Conservation (phyloP, 2,329 filamentous ascomycete genomes). For the Ascosphaera aggregata region DNA sequence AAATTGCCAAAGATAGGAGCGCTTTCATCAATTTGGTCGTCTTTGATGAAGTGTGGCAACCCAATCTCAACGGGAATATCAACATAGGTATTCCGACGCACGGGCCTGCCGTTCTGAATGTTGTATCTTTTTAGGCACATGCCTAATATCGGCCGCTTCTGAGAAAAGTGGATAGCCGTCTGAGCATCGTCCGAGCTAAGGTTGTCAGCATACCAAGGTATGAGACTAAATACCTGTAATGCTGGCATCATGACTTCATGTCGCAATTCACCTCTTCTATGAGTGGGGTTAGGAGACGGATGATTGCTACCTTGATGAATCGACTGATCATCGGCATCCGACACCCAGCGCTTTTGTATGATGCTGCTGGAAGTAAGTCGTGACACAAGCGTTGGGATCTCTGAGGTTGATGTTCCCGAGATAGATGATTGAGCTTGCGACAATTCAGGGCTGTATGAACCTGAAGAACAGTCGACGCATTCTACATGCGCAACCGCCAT, state of each 20-base stretch:
- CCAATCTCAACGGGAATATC: conserved; percentile 74
- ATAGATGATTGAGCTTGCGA: background rate
- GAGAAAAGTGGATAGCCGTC: conserved; percentile 69
- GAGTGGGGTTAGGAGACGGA: conserved; percentile 6
- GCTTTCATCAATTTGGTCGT: conserved; percentile 44
- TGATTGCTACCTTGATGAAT: conserved; percentile 7
- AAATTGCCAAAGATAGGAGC: conserved; percentile 63
- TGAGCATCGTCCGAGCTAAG: conserved; percentile 45
- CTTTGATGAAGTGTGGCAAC: conserved; percentile 73
- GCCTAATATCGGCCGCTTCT: conserved; percentile 62
- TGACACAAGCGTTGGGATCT: background rate
- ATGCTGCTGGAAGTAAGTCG: conserved; percentile 12
- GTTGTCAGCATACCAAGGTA: conserved; percentile 71
- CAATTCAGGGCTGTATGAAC: background rate
- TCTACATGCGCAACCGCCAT: background rate
- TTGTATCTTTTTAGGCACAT: conserved; percentile 85
- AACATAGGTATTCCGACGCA: conserved; percentile 56
- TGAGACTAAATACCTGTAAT: conserved; percentile 90
- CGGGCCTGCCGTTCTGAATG: conserved; percentile 45
- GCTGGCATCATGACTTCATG: conserved; percentile 90
- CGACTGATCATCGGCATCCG: conserved; percentile 19
- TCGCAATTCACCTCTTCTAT: conserved; percentile 21
- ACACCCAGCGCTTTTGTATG: conserved; percentile 21
- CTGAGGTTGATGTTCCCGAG: conserved; percentile 9
- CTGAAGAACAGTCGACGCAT: background rate